A percentile compares a stretch with the other conserved stretches of the same genome.
Evolutionary conservation across 2,329 filamentous ascomycete genomes (phyloP).

Genomic region (Botryosphaeria agaves): DNA sequence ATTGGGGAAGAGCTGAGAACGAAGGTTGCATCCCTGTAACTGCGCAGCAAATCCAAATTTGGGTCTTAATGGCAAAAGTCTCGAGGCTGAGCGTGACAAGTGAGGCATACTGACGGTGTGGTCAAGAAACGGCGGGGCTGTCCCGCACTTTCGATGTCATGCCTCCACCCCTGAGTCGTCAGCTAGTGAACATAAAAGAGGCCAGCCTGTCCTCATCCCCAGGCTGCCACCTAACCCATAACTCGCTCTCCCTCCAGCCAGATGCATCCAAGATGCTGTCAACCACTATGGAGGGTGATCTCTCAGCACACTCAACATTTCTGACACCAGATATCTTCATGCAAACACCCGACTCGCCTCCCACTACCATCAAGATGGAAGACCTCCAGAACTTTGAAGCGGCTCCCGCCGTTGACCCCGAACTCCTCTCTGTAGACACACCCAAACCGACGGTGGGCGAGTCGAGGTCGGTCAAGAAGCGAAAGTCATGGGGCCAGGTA

Average conservation of each 20-base stretch:
- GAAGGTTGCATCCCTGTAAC: too few species aligned
- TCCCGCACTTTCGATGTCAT: too few species aligned
- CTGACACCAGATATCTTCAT: neutral
- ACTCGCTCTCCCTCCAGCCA: neutral
- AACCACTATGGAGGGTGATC: conserved; percentile 1
- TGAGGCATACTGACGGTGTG: too few species aligned
- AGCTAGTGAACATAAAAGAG: too few species aligned
- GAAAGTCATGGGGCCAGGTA: conserved; percentile 97
- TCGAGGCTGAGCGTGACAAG: too few species aligned
- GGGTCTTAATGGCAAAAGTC: too few species aligned
- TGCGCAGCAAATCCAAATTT: too few species aligned
- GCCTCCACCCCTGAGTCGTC: too few species aligned
- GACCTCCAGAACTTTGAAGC: conserved; percentile 20
- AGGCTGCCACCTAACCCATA: neutral
- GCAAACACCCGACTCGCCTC: neutral
- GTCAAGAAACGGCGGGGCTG: too few species aligned
- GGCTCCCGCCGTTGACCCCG: conserved; percentile 8
- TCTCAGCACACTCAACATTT: neutral
- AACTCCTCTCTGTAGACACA: conserved; percentile 9
- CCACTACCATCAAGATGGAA: conserved; percentile 23
- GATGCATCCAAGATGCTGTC: neutral
- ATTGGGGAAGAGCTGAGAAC: too few species aligned
- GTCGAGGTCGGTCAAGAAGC: conserved; percentile 63
- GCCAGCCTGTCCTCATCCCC: neutral
- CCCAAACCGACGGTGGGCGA: conserved; percentile 5